Percentiles rank a stretch among this genome's conserved stretches.
Conservation (phyloP, 2,329 filamentous ascomycete species). For the Dactylellina leptospora region DNA sequence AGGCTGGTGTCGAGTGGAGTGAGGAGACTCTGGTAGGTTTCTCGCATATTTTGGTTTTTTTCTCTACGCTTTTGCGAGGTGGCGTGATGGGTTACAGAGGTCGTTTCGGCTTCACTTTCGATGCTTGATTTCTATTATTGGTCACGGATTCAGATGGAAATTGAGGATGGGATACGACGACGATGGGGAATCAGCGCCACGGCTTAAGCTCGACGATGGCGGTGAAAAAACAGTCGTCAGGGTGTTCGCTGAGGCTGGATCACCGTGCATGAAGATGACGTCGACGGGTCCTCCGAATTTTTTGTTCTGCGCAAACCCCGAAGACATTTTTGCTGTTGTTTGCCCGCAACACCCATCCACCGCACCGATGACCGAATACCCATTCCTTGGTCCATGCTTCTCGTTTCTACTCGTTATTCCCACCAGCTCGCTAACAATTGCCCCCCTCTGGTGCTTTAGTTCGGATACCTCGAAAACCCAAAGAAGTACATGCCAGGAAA, state of each 20-base stretch:
- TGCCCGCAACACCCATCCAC: not conserved
- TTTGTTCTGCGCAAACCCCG: not conserved
- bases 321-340: not conserved
- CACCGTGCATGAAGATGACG: conserved; percentile 6
- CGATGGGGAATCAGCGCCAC: no score
- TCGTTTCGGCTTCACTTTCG: no score
- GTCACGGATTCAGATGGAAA: no score
- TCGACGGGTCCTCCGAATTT: not conserved
- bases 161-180: no score
- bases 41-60: not conserved
- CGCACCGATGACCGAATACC: no score
- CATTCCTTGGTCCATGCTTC: no score
- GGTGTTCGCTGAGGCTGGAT: not conserved
- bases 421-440: not conserved
- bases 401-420: not conserved
- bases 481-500: conserved; percentile 99
- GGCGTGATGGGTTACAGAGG: no score
- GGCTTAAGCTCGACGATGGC: not conserved
- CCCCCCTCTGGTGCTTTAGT: conserved; percentile 65
- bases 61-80: not conserved
- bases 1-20: conserved; percentile 89
- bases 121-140: no score
- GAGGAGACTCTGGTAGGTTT: conserved; percentile 79
- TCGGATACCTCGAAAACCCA: conserved; percentile 99
- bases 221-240: not conserved